Base-by-base conservation (phyloP, 129 eudicot species). In the Escallonia herrerae region DNA sequence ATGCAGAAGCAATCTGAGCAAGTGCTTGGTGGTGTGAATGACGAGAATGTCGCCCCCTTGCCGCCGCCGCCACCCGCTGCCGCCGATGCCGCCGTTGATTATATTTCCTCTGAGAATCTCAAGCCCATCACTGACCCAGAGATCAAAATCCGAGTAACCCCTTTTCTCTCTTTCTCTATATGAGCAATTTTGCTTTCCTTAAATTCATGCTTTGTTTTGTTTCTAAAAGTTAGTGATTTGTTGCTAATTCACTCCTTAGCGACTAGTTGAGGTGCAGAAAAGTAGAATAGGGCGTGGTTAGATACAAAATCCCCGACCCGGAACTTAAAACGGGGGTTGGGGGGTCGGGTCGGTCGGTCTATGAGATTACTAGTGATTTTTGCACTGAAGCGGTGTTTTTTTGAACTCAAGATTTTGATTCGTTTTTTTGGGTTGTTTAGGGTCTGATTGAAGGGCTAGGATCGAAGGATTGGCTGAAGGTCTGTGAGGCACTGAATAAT, bases 391-490 rank as follows among this genome's bases (percentile, higher is more conserved):
- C 33, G 33, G 33, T 22, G 33, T 22, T 22, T 1, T 22, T 22
- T 1, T 22, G 33, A 22, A 22, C 33, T 22, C 33, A 22, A 22
- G 33, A 6, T 12, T n/a, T 42, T 67, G 40, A 44, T 40, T 44
- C 10, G 37, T 63, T 39, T 11, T 46, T 64, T 62, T 63, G 60
- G 53, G 70, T 2, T 56, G 76, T 62, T 74, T 76, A 94, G 99
- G 58, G 83, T 22, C 77, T 94, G 44, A 65, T 89, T 65, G 97
- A 86, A 77, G 99, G 95, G 44, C 70, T 94, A 48, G 95, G 89
- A 69, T 94, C 99, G 5, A 94, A 89, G 71, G 99, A 94, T 67
- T 94, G 99, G 97, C 49, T 89, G 79, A 84, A 77, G 76, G 74
- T 89, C 47, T 94, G 99, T 49, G 96, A 84, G 5, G 89, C 99